Conservation (phyloP, 2,329 filamentous ascomycete genomes). For the Davidsoniella virescens region DNA sequence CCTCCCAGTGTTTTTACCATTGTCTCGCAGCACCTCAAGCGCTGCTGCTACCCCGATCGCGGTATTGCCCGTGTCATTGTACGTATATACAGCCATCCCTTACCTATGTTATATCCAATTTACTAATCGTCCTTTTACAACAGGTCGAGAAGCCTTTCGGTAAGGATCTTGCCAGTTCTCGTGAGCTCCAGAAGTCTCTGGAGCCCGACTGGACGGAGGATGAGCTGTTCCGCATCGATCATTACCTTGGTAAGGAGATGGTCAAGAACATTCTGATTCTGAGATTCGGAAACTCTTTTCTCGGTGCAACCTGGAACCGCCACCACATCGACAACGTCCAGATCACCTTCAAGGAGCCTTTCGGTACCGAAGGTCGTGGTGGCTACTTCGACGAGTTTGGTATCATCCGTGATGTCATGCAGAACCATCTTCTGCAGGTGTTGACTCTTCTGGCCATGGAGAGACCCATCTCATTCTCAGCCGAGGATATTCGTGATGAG, state of each 20-base stretch:
- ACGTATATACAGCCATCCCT: constrained; percentile 22
- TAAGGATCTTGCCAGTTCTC: constrained; percentile 86
- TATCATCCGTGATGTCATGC: constrained; percentile 99
- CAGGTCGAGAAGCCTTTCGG: constrained; percentile 98
- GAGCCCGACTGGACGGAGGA: constrained; percentile 98
- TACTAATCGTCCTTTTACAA: constrained; percentile 16
- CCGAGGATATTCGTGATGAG: constrained; percentile 96
- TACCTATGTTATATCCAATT: constrained; percentile 2
- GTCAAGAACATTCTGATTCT: constrained; percentile 99
- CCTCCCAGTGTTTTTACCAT: constrained; percentile 96
- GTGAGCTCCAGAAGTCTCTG: constrained; percentile 85
- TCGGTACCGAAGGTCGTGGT: constrained; percentile 92
- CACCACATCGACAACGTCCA: constrained; percentile 99
- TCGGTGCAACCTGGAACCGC: constrained; percentile 96
- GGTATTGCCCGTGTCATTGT: constrained; percentile 92
- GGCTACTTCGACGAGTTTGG: constrained; percentile 99
- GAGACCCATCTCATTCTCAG: constrained; percentile 91
- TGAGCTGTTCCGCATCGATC: constrained; percentile 97
- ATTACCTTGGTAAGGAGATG: constrained; percentile 99
- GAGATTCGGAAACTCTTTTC: constrained; percentile 96
- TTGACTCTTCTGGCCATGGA: constrained; percentile 96
- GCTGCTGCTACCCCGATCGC: constrained; percentile 83
- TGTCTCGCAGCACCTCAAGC: constrained; percentile 93
- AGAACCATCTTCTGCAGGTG: constrained; percentile 96
- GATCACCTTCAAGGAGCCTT: constrained; percentile 98